Percentiles rank a stretch among this genome's conserved stretches.
Conservation (phyloP, 208 protist species). For the Blechomonas ayalai region DNA sequence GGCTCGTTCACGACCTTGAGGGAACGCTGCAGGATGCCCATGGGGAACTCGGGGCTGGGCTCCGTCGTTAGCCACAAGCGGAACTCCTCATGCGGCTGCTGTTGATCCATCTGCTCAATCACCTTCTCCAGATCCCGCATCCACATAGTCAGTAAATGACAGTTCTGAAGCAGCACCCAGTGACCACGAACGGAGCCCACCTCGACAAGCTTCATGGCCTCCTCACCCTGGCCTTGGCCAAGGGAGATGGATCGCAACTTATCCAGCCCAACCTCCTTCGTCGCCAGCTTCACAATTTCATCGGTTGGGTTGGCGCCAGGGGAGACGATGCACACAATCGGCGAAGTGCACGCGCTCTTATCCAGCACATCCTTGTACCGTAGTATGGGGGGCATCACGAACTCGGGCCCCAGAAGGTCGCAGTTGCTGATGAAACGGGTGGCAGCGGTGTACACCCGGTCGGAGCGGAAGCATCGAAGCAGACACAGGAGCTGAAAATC, state of each 20-base stretch:
- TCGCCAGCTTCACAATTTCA: constrained; percentile 97
- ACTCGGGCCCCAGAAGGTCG: constrained; percentile 90
- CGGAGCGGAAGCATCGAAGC: constrained; percentile 95
- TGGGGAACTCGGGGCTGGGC: constrained; percentile 96
- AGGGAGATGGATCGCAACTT: constrained; percentile 96
- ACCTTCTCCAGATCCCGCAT: constrained; percentile 98
- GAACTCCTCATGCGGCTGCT: constrained; percentile 95
- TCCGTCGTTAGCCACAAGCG: constrained; percentile 99
- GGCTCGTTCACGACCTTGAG: constrained; percentile 99
- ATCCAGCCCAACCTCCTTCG: constrained; percentile 90
- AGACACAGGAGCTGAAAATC: constrained; percentile 94
- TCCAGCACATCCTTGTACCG: constrained; percentile 94
- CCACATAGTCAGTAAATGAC: constrained; percentile 97
- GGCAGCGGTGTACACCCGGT: constrained; percentile 94
- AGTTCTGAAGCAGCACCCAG: constrained; percentile 99
- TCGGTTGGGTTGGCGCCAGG: constrained; percentile 97
- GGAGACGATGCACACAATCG: constrained; percentile 98
- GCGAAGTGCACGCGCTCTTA: constrained; percentile 88
- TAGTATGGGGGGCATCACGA: constrained; percentile 96
- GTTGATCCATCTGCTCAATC: constrained; percentile 93
- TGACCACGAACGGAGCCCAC: constrained; percentile 92
- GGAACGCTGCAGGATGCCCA: constrained; percentile 97
- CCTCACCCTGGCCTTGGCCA: constrained; percentile 96
- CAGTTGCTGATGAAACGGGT: constrained; percentile 92
- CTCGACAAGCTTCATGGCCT: constrained; percentile 95